phyloP scores from a whole-genome alignment of 176 grass and related monocot species.

The Carex kokanica region DNA sequence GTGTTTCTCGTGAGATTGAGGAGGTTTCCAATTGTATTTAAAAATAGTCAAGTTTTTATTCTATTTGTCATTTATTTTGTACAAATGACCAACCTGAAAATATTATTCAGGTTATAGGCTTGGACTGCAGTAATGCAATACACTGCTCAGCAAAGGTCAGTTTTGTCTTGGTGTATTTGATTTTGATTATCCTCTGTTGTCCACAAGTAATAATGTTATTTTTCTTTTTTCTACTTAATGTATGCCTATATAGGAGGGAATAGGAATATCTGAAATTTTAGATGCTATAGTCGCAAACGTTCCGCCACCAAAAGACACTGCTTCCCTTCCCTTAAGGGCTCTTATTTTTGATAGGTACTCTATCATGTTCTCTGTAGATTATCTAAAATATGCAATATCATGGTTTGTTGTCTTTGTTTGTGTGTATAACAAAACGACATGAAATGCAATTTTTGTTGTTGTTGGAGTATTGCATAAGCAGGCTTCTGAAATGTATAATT shows the following conservation, averaged over 20 bases:
- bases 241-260: constrained; percentile 69
- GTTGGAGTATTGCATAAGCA: constrained; percentile 11
- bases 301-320: constrained; percentile 76
- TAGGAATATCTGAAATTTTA: constrained; percentile 90
- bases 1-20: constrained; percentile 77
- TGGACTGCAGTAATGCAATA: constrained; percentile 92
- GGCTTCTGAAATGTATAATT: constrained; percentile 29
- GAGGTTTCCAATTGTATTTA: constrained; percentile 51
- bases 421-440: not conserved
- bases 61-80: constrained; percentile 15
- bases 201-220: constrained; percentile 21
- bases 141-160: constrained; percentile 90
- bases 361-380: constrained; percentile 10
- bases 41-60: not conserved
- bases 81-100: not conserved
- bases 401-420: not conserved
- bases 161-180: constrained; percentile 26
- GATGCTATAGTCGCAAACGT: constrained; percentile 78
- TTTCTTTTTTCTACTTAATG: constrained; percentile 10
- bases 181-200: not conserved
- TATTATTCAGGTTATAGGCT: constrained; percentile 68
- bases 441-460: constrained; percentile 10
- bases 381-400: constrained; percentile 11
- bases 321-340: constrained; percentile 70
- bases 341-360: constrained; percentile 97